phyloP scores from a whole-genome alignment of 495 filamentous ascomycete genomes.

The Penicillium robsamsonii region DNA sequence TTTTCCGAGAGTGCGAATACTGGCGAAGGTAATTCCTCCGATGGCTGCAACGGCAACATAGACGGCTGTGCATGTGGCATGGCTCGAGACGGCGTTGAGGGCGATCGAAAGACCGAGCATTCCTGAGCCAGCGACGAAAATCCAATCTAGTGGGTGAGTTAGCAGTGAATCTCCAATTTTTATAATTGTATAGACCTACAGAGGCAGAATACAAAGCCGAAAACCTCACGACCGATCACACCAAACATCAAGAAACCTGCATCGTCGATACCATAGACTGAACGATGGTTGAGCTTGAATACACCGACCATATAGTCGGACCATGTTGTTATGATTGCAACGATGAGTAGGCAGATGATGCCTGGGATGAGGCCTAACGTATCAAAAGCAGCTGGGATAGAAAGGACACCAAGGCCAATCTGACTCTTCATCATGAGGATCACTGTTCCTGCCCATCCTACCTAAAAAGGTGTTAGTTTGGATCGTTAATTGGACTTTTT shows the following conservation, averaged over 20 bases:
- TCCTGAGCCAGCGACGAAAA: slow-evolving; percentile 40
- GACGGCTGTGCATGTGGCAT: slow-evolving; percentile 60
- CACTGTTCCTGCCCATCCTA: slow-evolving; percentile 36
- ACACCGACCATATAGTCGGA: slow-evolving; percentile 70
- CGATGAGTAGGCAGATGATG: slow-evolving; percentile 47
- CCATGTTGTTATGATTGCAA: slow-evolving; percentile 68
- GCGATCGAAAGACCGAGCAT: slow-evolving; percentile 71
- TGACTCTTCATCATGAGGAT: slow-evolving; percentile 45
- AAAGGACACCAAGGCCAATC: slow-evolving; percentile 62
- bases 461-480: slow-evolving; percentile 19
- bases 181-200: slow-evolving; percentile 21
- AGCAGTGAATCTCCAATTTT: slow-evolving; percentile 41
- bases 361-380: slow-evolving; percentile 57
- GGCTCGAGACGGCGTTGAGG: slow-evolving; percentile 61
- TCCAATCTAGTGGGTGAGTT: slow-evolving; percentile 53
- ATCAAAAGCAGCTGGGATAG: slow-evolving; percentile 59
- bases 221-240: slow-evolving; percentile 56
- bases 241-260: slow-evolving; percentile 64
- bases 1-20: slow-evolving; percentile 40
- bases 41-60: slow-evolving; percentile 40
- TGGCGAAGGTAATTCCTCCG: slow-evolving; percentile 30
- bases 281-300: slow-evolving; percentile 65
- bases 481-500: not conserved
- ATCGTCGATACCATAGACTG: slow-evolving; percentile 67
- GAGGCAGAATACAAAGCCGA: slow-evolving; percentile 53